phyloP scores from a whole-genome alignment of 176 grass and related monocot genomes.

The Rhipidocladum racemiflorum region DNA sequence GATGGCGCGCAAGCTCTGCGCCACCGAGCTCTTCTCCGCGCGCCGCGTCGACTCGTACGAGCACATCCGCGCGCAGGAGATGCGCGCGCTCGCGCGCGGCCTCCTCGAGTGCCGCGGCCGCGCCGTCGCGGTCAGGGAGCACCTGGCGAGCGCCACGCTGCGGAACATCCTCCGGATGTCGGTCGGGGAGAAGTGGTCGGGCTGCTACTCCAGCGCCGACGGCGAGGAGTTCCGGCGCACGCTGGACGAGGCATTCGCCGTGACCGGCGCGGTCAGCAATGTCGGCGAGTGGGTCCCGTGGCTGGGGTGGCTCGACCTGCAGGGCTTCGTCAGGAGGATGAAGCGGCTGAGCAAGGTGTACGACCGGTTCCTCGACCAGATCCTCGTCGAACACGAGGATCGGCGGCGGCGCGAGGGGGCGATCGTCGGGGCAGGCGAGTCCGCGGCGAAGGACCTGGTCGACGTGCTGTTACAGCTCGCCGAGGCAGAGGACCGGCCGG shows the following conservation, averaged over 20 bases:
- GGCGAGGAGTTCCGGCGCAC: conserved; percentile 48
- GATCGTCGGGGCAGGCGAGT: background rate
- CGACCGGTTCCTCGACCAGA: conserved; percentile 56
- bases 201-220: conserved; percentile 32
- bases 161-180: conserved; percentile 59
- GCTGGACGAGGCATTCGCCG: conserved; percentile 57
- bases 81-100: background rate
- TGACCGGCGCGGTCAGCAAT: conserved; percentile 49
- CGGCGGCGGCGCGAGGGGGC: background rate
- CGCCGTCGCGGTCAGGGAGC: conserved; percentile 36
- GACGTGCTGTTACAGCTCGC: conserved; percentile 55
- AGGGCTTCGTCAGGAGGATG: conserved; percentile 49
- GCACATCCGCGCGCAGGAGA: background rate
- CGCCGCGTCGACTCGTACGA: conserved; percentile 46
- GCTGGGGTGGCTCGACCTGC: conserved; percentile 54
- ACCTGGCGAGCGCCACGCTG: conserved; percentile 38
- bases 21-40: conserved; percentile 60
- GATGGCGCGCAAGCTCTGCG: conserved; percentile 54
- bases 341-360: conserved; percentile 34
- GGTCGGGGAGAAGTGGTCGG: conserved; percentile 48
- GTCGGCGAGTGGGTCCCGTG: conserved; percentile 54
- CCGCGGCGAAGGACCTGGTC: conserved; percentile 33
- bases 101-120: background rate
- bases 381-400: conserved; percentile 40
- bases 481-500: background rate